These are phyloP conservation scores for Aspergillus nanangensis DNA, from an alignment of 495 filamentous ascomycete species.

Conservation along the genomic window DNA sequence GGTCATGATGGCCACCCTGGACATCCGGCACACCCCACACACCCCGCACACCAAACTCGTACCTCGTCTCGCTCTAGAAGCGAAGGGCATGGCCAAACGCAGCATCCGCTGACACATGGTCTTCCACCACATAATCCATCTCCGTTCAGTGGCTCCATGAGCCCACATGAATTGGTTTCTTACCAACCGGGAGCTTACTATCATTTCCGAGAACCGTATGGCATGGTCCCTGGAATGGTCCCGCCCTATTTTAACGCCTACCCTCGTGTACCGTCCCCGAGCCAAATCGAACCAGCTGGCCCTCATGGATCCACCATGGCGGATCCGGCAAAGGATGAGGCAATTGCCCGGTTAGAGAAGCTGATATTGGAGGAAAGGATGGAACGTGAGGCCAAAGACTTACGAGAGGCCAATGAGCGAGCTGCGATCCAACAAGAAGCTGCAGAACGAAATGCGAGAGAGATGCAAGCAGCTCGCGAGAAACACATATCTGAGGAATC, in stretches of 20 bases:
- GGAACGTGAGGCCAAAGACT: constrained; percentile 39
- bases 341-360: constrained; percentile 48
- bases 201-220: constrained; percentile 36
- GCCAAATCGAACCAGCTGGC: constrained; percentile 22
- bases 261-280: constrained; percentile 31
- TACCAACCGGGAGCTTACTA: constrained; percentile 42
- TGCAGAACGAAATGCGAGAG: constrained; percentile 48
- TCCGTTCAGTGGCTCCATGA: constrained; percentile 31
- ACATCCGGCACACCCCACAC: constrained; percentile 23
- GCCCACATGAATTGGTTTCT: constrained; percentile 45
- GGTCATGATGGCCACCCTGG: constrained; percentile 28
- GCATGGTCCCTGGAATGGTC: constrained; percentile 38
- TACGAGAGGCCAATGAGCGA: constrained; percentile 37
- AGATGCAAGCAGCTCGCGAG: constrained; percentile 44
- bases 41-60: constrained; percentile 20
- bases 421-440: constrained; percentile 40
- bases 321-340: constrained; percentile 43
- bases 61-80: constrained; percentile 22
- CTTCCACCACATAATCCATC: constrained; percentile 24
- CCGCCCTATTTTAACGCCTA: constrained; percentile 34
- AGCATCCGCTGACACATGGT: constrained; percentile 26
- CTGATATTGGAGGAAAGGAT: constrained; percentile 44
- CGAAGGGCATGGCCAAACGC: constrained; percentile 25
- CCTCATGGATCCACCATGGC: constrained; percentile 20
- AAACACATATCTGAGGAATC: constrained; percentile 37